phyloP scores from a whole-genome alignment of 139 green algal genomes.

The Closterium sp. region DNA sequence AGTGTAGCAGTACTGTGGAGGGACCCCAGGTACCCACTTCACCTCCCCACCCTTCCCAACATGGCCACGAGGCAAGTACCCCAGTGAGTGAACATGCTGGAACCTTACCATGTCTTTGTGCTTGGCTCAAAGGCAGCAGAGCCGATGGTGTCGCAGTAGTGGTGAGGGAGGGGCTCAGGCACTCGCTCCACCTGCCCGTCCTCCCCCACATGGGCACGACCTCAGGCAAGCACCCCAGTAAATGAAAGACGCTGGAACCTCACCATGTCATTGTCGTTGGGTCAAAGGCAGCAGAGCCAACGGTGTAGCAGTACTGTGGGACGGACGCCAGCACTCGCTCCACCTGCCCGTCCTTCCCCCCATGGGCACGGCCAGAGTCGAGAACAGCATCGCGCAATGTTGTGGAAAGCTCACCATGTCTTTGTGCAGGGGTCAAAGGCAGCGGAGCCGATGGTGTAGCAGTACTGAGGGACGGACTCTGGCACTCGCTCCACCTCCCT shows the following conservation, averaged over 20 bases:
- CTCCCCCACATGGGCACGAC: too few relatives aligned
- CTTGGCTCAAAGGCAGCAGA: background rate
- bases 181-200: too few relatives aligned
- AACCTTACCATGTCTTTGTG: slow-evolving; percentile 6
- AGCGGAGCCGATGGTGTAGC: slow-evolving; percentile 24
- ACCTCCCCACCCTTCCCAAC: too few relatives aligned
- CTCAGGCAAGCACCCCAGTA: too few relatives aligned
- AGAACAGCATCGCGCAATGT: too few relatives aligned
- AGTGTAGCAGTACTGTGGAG: too few relatives aligned
- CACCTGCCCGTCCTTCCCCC: too few relatives aligned
- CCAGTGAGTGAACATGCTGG: background rate
- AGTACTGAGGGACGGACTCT: background rate
- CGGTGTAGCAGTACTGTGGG: slow-evolving; percentile 2
- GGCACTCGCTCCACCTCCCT: background rate
- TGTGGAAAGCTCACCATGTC: background rate
- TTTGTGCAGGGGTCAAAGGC: background rate
- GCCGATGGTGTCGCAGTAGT: slow-evolving; percentile 30
- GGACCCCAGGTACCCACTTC: too few relatives aligned
- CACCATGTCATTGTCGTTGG: background rate
- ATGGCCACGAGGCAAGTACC: background rate
- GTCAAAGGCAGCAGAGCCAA: too few relatives aligned
- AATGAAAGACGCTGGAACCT: background rate
- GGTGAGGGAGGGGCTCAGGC: background rate
- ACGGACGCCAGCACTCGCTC: too few relatives aligned
- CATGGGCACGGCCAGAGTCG: too few relatives aligned